Conservation (phyloP, 768 basidiomycete genomes). For the Lactarius trivialis region DNA sequence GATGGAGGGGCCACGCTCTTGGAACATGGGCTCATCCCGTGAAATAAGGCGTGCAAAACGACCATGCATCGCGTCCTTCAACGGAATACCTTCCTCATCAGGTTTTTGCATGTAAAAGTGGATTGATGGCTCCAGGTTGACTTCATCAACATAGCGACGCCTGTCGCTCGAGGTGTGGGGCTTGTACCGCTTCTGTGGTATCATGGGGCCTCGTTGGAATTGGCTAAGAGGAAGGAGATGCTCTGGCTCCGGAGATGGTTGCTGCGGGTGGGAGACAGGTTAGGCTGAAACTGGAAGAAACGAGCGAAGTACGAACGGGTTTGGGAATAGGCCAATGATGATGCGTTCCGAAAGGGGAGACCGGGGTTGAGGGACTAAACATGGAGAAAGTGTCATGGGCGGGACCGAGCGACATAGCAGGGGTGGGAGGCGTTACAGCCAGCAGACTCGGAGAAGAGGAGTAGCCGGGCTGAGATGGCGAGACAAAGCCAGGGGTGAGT, state of each 20-base stretch:
- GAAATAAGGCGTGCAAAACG: constrained; percentile 47
- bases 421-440: constrained; percentile 16
- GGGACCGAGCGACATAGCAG: not conserved
- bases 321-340: not conserved
- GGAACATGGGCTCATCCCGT: constrained; percentile 63
- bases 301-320: not conserved
- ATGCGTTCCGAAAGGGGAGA: constrained; percentile 10
- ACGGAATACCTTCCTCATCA: constrained; percentile 51
- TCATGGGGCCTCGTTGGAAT: constrained; percentile 33
- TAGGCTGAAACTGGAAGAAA: not conserved
- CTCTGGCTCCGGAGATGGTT: constrained; percentile 11
- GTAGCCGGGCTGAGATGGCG: constrained; percentile 16
- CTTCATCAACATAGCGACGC: constrained; percentile 69
- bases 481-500: constrained; percentile 18
- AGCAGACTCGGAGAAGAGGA: constrained; percentile 15
- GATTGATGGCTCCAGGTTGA: constrained; percentile 55
- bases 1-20: constrained; percentile 69
- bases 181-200: constrained; percentile 67
- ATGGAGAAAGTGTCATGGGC: not conserved
- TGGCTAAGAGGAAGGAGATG: constrained; percentile 16
- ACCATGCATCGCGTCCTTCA: constrained; percentile 58
- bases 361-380: constrained; percentile 3
- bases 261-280: not conserved
- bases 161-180: constrained; percentile 74
- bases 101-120: constrained; percentile 52